Evolutionary conservation across 1,284 basidiomycete genomes (phyloP), one percentile per base, ranked within the genome.

Genomic region (Ceratobasidium sp.): DNA sequence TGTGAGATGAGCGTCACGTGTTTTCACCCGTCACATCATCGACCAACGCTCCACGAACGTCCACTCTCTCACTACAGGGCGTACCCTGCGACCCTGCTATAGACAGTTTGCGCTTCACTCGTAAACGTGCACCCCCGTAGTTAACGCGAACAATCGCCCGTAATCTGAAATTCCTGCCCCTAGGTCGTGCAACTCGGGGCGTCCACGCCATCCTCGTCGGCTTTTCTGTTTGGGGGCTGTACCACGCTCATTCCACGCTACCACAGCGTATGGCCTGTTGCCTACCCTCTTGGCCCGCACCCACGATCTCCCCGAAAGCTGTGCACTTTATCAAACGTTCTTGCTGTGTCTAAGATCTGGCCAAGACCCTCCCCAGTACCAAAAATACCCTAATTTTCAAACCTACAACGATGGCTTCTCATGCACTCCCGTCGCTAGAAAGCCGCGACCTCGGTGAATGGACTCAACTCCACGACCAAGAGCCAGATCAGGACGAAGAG

Each of bases 401-500:
- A 11, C 41, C 41, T 27, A 39, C 58, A 41, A 62, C 34, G 13
- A 53, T 59, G 46, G 43, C 58, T 41, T 34, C 56, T n/a, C n/a
- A n/a, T 27, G 31, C 31, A 16, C 65, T 9, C 39, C 62, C 62
- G 13, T 16, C 66, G 16, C 37, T 48, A 16, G 69, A 73, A 41
- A 62, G 69, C 34, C 69, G 69, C 22, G 69, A 73, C 22, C 59
- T 73, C 9, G 37, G 41, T 22, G 69, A 73, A 56, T 73, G 58
- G 69, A 61, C 24, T 6, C 41, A 48, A 16, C 69, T 63, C 7
- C 56, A 73, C 8, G 69, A 73, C 31, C 43, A 73, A 16, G 58
- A 62, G 46, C 69, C 43, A 27, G 24, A 39, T 11, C 24, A 41
- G 27, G 29, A 29, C 54, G 39, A 46, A 9, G 46, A 73, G 24